phyloP scores from a whole-genome alignment of 805 yeast species.

The Saturnispora bothae region DNA sequence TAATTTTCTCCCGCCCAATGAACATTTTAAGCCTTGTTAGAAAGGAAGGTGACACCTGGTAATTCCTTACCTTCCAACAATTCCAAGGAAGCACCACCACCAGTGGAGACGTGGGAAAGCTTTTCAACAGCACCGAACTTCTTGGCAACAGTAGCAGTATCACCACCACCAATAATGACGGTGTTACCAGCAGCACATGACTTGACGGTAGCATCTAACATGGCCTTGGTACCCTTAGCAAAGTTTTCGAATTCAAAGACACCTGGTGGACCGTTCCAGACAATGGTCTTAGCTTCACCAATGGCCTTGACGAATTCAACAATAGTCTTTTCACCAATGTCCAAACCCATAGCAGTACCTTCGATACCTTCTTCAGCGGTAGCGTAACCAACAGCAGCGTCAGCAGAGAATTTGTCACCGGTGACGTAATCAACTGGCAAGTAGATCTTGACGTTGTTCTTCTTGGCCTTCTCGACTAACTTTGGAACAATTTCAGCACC shows the following conservation, averaged over 20 bases:
- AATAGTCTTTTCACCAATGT: slow-evolving; percentile 84
- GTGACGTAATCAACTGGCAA: slow-evolving; percentile 94
- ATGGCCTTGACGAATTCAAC: slow-evolving; percentile 74
- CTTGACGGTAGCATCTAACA: slow-evolving; percentile 80
- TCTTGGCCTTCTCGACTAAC: slow-evolving; percentile 92
- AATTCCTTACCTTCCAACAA: slow-evolving; percentile 96
- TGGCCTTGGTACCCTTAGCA: slow-evolving; percentile 82
- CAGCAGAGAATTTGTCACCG: slow-evolving; percentile 88
- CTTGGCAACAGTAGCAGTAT: slow-evolving; percentile 98
- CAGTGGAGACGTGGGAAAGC: slow-evolving; percentile 96
- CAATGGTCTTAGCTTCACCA: slow-evolving; percentile 90
- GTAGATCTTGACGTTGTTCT: slow-evolving; percentile 85
- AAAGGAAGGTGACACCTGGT: slow-evolving; percentile 94
- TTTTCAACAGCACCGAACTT: slow-evolving; percentile 94
- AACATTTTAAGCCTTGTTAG: too few relatives aligned
- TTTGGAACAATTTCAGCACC: slow-evolving; percentile 94
- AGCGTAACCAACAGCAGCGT: slow-evolving; percentile 78
- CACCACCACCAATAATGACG: slow-evolving; percentile 98
- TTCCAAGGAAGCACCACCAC: slow-evolving; percentile 99
- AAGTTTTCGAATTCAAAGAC: slow-evolving; percentile 95
- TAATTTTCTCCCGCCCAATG: too few relatives aligned
- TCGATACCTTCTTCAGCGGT: slow-evolving; percentile 89
- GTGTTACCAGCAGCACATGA: slow-evolving; percentile 84
- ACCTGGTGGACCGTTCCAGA: slow-evolving; percentile 99
- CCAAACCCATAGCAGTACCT: slow-evolving; percentile 91